Base-by-base conservation (phyloP, 305 asterid genomes). In the Petunia hybrid region DNA sequence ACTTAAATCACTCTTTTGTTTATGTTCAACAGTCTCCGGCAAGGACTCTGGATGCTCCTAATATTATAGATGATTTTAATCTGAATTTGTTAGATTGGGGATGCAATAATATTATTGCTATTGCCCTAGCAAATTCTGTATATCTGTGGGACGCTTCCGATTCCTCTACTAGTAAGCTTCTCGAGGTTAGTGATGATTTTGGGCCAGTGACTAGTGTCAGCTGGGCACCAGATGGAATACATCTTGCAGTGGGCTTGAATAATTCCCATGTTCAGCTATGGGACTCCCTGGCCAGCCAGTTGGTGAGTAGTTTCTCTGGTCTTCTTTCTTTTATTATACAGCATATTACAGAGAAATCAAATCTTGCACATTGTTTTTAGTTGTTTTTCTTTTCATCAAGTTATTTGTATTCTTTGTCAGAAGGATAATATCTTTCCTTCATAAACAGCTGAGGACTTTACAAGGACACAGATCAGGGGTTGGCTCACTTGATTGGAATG, bases 11-110 rank as follows among this genome's bases (percentile, higher is more conserved):
- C 31, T 69, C 66, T 57, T 14, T 57, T 81, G 67, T 53, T 81
- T 80, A 78, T 22, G 31, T 22, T 46, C 63, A 4, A 42, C 87
- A 91, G 95, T 35, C 82, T 61, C 51, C 94, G 3, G 91, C 84
- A 48, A 88, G 83, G 86, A 76, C 75, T 10, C 74, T 91, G 85
- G 91, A 88, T 83, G 94, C 94, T 74, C 91, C 93, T 82, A 90
- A 85, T 10, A 59, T 88, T 56, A 2, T 83, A 8, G 90, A 91
- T 80, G 90, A 88, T 64, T 89, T 83, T 82, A 88, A 88, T 81
- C 83, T 89, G 66, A 87, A 91, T 81, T 82, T 91, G 76, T 63
- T 91, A 82, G 90, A 91, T 77, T 89, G 94, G 91, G 76, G 94
- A n/a, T 59, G 83, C 71, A 62, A 71, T 68, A 85, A 89, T 69